Conservation (phyloP, 805 yeast species). For the Pichia paraexigua region DNA sequence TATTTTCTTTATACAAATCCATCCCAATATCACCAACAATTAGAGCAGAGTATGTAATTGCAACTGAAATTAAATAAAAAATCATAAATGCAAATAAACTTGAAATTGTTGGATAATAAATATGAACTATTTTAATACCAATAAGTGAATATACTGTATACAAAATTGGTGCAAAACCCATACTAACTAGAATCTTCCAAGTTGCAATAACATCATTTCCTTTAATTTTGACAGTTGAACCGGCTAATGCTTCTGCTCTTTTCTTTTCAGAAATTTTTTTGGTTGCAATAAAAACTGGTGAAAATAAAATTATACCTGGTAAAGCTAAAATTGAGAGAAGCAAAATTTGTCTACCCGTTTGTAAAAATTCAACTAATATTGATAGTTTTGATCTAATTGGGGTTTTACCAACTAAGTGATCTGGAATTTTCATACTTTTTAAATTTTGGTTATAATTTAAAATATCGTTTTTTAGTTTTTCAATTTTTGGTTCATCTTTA, state of each 20-base stretch:
- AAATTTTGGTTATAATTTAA: conserved; percentile 58
- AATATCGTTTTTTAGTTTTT: conserved; percentile 53
- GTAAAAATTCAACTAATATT: conserved; percentile 19
- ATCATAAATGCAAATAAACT: conserved; percentile 29
- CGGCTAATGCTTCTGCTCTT: conserved; percentile 72
- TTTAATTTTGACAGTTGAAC: conserved; percentile 80
- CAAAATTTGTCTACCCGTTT: conserved; percentile 37
- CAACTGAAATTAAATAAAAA: conserved; percentile 57
- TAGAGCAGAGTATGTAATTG: conserved; percentile 83
- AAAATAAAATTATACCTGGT: conserved; percentile 83
- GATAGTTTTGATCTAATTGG: conserved; percentile 18
- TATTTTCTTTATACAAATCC: conserved; percentile 75
- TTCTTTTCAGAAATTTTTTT: conserved; percentile 66
- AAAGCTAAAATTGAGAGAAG: conserved; percentile 56
- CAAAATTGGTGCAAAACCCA: conserved; percentile 82
- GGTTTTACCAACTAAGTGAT: conserved; percentile 49
- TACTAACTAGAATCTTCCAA: conserved; percentile 87
- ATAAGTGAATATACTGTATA: conserved; percentile 72
- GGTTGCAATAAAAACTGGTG: conserved; percentile 80
- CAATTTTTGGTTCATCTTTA: conserved; percentile 61
- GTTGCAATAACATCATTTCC: conserved; percentile 95
- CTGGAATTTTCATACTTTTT: conserved; percentile 43
- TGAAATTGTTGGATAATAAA: conserved; percentile 17
- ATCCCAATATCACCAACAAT: conserved; percentile 89
- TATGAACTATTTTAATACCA: conserved; percentile 35